Evolutionary conservation across 805 yeast genomes (phyloP), one percentile per base, ranked within the genome.

Genomic region (Lachancea mirantina): DNA sequence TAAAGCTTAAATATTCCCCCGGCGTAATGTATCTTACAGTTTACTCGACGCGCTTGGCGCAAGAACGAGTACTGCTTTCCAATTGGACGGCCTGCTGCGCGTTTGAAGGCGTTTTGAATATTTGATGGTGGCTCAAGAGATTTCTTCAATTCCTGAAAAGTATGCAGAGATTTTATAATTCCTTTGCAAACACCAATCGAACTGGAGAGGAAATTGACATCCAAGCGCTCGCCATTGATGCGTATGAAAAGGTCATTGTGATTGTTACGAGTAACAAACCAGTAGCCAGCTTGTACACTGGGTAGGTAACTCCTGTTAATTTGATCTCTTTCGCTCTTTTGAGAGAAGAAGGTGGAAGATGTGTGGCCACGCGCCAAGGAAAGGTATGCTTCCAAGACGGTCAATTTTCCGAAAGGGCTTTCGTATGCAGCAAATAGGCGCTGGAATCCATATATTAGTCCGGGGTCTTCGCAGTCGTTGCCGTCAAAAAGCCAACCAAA

Each of bases 391-490:
- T 78, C 82, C 32, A 72, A 64, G 36, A 84, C 61, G 0, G 85
- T 72, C 23, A 84, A 61, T 41, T 78, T 77, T 2, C 94, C 94
- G 24, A 73, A 56, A 6, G 64, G 64, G 11, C 72, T 70, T 28
- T 76, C 78, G 14, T 78, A 68, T 0, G 76, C 72, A 2, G 84
- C 75, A 40, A 77, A 81, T 14, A 84, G 71, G 11, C 77, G 62
- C 42, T 83, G 84, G 35, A 81, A 84, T 0, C 96, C 96, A 19
- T 76, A 40, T 23, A 82, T 76, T n/a, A 84, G 49, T 8, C 96
- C 96, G 0, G 85, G 85, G 14, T 65, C 67, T 2, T 49, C 39
- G 2, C 53, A 50, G 4, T 53, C 54, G 5, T 48, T 47, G 10
- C 49, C 51, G n/a, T 71, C 76, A 49, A 80, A 81, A 4, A 81